phyloP scores from a whole-genome alignment of 306 rosid species.

The Dryas alaskensis region DNA sequence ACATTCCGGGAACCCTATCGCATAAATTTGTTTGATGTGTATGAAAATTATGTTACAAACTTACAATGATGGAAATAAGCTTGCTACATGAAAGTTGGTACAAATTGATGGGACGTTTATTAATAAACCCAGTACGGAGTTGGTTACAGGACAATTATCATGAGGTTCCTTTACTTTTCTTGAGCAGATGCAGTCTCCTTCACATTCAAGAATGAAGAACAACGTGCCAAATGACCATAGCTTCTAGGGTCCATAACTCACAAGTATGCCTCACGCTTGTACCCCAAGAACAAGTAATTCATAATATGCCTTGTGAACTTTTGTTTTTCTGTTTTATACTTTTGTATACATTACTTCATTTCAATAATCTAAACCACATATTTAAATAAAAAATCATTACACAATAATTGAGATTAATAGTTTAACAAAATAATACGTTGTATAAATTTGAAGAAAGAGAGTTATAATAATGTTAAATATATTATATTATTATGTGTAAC shows the following conservation, averaged over 20 bases:
- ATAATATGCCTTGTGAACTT: no score
- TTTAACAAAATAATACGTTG: no score
- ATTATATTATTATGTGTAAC: background rate
- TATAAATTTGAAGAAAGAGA: no score
- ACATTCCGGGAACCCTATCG: no score
- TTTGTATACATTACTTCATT: no score
- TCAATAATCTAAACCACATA: no score
- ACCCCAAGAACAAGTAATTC: background rate
- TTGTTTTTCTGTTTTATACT: no score
- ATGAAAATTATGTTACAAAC: background rate
- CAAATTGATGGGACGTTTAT: background rate
- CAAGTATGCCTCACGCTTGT: slow-evolving; percentile 22
- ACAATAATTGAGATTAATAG: no score
- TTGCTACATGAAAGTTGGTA: no score
- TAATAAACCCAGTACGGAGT: background rate
- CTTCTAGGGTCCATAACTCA: slow-evolving; percentile 36
- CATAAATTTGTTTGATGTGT: background rate
- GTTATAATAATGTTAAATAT: background rate
- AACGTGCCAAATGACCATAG: slow-evolving; percentile 27
- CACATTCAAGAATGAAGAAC: slow-evolving; percentile 22
- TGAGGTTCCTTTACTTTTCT: background rate
- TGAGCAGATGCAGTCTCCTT: background rate
- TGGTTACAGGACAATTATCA: background rate
- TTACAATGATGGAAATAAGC: no score
- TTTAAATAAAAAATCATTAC: no score